phyloP scores from a whole-genome alignment of 2,329 filamentous ascomycete species.

The Ophiostoma perfectum region DNA sequence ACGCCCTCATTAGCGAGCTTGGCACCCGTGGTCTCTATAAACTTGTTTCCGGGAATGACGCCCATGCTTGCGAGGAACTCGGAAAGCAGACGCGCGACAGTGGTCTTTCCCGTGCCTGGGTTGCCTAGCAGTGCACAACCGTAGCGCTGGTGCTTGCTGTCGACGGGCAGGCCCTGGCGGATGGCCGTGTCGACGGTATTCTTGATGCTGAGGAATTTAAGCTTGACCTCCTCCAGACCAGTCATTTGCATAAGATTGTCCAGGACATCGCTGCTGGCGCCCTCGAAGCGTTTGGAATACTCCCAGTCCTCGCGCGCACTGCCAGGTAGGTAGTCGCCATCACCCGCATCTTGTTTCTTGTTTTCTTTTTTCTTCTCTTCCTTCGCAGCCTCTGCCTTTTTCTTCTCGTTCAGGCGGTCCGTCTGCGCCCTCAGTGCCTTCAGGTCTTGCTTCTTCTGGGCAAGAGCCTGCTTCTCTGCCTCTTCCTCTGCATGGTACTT shows the following conservation, averaged over 20 bases:
- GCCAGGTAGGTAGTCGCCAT: background rate
- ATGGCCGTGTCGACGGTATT: conserved; percentile 54
- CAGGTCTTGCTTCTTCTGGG: conserved; percentile 45
- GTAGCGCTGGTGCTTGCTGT: conserved; percentile 49
- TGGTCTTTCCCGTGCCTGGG: conserved; percentile 73
- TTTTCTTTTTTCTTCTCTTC: background rate
- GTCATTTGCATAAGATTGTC: conserved; percentile 65
- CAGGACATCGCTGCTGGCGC: conserved; percentile 47
- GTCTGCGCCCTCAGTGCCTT: conserved; percentile 31
- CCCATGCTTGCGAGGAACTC: conserved; percentile 58
- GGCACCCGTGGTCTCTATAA: conserved; percentile 65
- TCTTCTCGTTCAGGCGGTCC: conserved; percentile 22
- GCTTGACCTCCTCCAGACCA: conserved; percentile 65
- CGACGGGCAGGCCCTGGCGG: conserved; percentile 51
- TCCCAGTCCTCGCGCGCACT: conserved; percentile 51
- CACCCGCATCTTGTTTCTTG: background rate
- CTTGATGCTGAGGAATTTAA: conserved; percentile 58
- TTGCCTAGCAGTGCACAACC: conserved; percentile 63
- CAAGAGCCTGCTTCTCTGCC: conserved; percentile 40
- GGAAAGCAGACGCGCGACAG: conserved; percentile 65
- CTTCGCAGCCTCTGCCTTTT: background rate
- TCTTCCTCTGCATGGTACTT: conserved; percentile 43
- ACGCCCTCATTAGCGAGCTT: conserved; percentile 60
- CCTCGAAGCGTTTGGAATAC: conserved; percentile 49
- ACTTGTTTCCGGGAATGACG: conserved; percentile 53